These are phyloP conservation scores for Panellus pusillus DNA, from an alignment of 768 basidiomycete species.

Conservation along the genomic window DNA sequence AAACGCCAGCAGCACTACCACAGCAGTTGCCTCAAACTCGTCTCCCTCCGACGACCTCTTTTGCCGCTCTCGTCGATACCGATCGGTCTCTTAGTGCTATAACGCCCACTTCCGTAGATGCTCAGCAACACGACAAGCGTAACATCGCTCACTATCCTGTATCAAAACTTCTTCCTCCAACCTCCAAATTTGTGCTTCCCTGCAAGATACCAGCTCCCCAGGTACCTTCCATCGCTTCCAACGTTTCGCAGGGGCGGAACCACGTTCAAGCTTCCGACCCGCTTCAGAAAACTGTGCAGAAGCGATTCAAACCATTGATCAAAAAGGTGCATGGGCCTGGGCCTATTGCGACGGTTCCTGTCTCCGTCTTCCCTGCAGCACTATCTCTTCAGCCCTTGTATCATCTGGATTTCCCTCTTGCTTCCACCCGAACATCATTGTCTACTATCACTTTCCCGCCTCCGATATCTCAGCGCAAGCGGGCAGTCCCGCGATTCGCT, in stretches of 20 bases:
- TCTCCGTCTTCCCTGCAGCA: background rate
- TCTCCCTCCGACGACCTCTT: too few species aligned
- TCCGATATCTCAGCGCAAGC: constrained; percentile 55
- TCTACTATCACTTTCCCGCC: constrained; percentile 56
- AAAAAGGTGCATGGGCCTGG: constrained; percentile 19
- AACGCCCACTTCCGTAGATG: too few species aligned
- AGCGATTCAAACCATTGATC: constrained; percentile 34
- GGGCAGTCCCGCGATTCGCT: constrained; percentile 46
- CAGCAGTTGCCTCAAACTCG: too few species aligned
- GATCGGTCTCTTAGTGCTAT: background rate
- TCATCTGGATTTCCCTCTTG: constrained; percentile 36
- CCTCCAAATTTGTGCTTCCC: background rate
- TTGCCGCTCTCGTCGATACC: background rate
- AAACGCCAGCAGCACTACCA: too few species aligned
- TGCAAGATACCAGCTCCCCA: background rate
- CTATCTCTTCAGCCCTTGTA: constrained; percentile 12
- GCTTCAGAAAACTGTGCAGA: constrained; percentile 8
- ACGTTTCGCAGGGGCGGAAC: background rate
- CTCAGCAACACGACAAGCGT: too few species aligned
- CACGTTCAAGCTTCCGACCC: background rate
- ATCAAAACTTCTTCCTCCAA: background rate
- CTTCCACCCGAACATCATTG: constrained; percentile 27
- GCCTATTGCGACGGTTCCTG: background rate
- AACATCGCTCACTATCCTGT: background rate
- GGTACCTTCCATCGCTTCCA: background rate